Base-by-base conservation (phyloP, 1,284 basidiomycete genomes). In the Tilletiaria anomala region DNA sequence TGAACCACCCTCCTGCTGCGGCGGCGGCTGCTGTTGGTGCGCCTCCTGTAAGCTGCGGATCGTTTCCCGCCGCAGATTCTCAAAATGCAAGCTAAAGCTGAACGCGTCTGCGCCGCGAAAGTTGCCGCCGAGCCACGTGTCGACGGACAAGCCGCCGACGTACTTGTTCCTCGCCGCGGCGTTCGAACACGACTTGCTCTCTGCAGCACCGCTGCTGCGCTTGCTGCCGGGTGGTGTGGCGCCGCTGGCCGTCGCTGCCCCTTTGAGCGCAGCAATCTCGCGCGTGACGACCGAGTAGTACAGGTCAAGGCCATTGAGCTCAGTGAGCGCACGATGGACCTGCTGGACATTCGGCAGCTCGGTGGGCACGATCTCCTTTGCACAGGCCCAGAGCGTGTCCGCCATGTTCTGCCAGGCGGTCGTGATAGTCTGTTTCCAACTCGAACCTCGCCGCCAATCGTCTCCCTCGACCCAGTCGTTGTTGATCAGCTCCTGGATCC, bases 281-380 rank as follows among this genome's bases (percentile, higher is more conserved):
- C 48, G 32, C 15, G 40, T 43, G 15, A 46, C 44, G 22, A 52
- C 40, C 6, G 39, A 35, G 26, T 52, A 52, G 47, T 42, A 52
- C n/a, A 50, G 32, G 15, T 50, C 50, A 10, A 52, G 29, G 22
- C 50, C 50, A 37, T 50, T 19, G 15, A 46, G 32, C 15, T 24
- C 19, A 12, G 23, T 20, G 24, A 47, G 40, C 4, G 36, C 20
- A 1, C 43, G 16, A 15, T 22, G 31, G 2, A 40, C 41, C 10
- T 22, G 39, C 35, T 42, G 23, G 22, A 51, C 35, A 15, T 21
- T 12, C 4, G 47, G 35, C 12, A 51, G 32, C 12, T 17, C 15
- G 17, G 50, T 19, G 11, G 49, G 47, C 10, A 49, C 46, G 8
- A 47, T 43, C 42, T 40, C 32, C 6, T 32, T 32, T 12, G 48